Conservation (phyloP, 768 basidiomycete species). For the Leccinum longicurvipes region DNA sequence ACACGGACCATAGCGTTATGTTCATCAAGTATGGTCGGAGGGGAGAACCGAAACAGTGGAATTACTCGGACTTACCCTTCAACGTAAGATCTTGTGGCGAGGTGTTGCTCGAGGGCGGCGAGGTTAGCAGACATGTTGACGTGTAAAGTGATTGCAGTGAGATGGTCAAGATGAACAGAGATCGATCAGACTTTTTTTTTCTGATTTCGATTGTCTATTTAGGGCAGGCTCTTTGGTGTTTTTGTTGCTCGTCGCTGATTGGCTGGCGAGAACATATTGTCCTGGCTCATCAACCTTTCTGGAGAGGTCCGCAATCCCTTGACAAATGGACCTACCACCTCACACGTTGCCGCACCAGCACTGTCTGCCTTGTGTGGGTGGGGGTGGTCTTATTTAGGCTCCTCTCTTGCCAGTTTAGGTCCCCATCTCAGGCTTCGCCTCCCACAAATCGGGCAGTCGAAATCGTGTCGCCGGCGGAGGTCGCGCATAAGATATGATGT, state of each 20-base stretch:
- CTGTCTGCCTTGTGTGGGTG: not conserved
- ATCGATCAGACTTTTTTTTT: slow-evolving; percentile 20
- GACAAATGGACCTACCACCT: not conserved
- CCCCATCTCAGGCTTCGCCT: not conserved
- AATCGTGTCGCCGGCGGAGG: not conserved
- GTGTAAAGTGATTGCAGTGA: slow-evolving; percentile 10
- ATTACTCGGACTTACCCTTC: slow-evolving; percentile 70
- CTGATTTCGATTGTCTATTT: slow-evolving; percentile 24
- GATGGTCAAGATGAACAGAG: slow-evolving; percentile 30
- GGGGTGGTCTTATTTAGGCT: not conserved
- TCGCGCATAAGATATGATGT: not conserved
- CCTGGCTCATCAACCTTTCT: not conserved
- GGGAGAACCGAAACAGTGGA: slow-evolving; percentile 4
- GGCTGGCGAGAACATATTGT: slow-evolving; percentile 5
- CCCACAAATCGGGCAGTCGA: not conserved
- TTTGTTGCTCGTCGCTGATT: slow-evolving; percentile 10
- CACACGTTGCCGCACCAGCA: not conserved
- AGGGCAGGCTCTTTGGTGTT: slow-evolving; percentile 26
- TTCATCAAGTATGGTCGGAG: slow-evolving; percentile 52
- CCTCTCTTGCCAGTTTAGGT: not conserved
- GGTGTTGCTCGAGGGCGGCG: slow-evolving; percentile 78
- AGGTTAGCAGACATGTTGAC: slow-evolving; percentile 64
- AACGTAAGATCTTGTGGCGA: slow-evolving; percentile 82
- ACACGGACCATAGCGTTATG: slow-evolving; percentile 90
- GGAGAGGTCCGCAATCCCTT: not conserved